phyloP scores from a whole-genome alignment of 164 flowering plant genomes.

The Vitis cinerea region DNA sequence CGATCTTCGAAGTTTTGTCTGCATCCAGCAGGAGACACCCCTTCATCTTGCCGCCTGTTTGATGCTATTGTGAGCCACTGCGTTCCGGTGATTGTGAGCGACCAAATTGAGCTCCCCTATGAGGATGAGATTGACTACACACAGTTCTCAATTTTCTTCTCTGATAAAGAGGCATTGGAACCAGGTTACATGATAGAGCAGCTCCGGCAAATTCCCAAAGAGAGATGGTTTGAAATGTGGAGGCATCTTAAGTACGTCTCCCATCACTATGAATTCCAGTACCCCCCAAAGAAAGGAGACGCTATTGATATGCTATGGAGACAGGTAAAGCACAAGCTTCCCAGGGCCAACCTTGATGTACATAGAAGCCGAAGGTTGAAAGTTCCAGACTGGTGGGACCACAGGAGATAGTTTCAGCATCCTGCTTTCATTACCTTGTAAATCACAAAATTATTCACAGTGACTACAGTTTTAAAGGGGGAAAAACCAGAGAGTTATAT shows the following conservation, averaged over 20 bases:
- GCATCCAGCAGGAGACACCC: conserved; percentile 96
- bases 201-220: conserved; percentile 64
- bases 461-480: not conserved
- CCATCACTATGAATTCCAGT: conserved; percentile 80
- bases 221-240: conserved; percentile 91
- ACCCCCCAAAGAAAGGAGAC: conserved; percentile 78
- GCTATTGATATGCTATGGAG: conserved; percentile 95
- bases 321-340: conserved; percentile 82
- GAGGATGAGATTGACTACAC: conserved; percentile 88
- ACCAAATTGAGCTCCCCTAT: conserved; percentile 86
- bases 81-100: conserved; percentile 94
- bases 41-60: conserved; percentile 94
- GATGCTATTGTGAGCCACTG: conserved; percentile 98
- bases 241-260: conserved; percentile 59
- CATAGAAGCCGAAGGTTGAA: conserved; percentile 75
- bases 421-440: conserved; percentile 17
- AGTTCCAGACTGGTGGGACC: conserved; percentile 82
- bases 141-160: conserved; percentile 80
- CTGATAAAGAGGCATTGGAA: conserved; percentile 65
- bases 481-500: not conserved
- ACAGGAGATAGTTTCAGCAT: conserved; percentile 32
- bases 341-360: conserved; percentile 57
- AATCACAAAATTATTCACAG: conserved; percentile 10
- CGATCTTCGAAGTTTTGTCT: conserved; percentile 91
- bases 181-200: conserved; percentile 65